Base-by-base conservation (phyloP, 352 stramenopile species). In the Albugo candida region DNA sequence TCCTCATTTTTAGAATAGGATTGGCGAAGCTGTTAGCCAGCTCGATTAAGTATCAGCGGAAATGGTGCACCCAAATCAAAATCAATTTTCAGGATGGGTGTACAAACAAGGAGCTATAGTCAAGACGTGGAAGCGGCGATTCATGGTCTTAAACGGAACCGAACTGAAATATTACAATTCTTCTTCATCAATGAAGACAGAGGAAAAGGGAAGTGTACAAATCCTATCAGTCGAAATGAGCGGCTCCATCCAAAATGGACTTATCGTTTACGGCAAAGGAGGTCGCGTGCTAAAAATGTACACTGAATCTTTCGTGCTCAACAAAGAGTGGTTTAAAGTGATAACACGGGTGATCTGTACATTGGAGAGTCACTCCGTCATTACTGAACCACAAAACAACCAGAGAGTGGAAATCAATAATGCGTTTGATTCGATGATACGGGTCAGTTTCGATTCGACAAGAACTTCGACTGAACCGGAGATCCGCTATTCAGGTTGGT, bases 131-230 rank as follows among this genome's bases (percentile, higher is more conserved):
- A 89, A 89, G 68, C 81, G 82, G 60, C 73, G 77, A 40, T 89
- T 81, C 54, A 80, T 89, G 66, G 70, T 89, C 50, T 63, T 89
- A 41, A 60, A 60, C 24, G 74, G 72, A n/a, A 75, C 75, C 39
- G 71, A 85, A 44, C 60, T 89, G 31, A 83, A 72, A 51, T 89
- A 89, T 61, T 89, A 87, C 60, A 67, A 87, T 56, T 84, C 70
- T 49, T 67, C 69, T 38, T 66, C 61, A 16, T 48, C 87, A 44
- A 68, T 51, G 19, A 63, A 58, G n/a, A 64, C 66, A 14, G 82
- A 84, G 51, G 69, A 75, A 47, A 85, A 84, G 36, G 77, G 77
- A 34, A 79, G 64, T 46, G 85, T 89, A 57, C 68, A 82, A 57
- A 72, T 89, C 43, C 86, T 89, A 58, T 87, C 77, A 34, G 71